Conservation (phyloP, 2,329 filamentous ascomycete species). For the Elsinoe perseae region DNA sequence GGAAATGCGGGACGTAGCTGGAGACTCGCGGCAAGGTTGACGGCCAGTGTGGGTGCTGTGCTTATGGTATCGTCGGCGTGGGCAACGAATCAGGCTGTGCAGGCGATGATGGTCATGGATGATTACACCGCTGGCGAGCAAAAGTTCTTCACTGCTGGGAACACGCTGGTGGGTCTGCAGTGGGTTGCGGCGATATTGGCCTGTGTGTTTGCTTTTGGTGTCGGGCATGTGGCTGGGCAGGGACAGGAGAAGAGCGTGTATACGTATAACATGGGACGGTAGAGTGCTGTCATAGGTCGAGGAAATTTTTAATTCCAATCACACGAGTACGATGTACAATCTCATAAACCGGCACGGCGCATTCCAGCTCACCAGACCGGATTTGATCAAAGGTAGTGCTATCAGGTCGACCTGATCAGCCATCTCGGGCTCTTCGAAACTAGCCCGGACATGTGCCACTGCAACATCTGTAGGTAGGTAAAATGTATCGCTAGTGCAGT, state of each 20-base stretch:
- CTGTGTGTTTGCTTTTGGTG: conserved; percentile 16
- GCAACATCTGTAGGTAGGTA: no score
- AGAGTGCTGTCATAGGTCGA: not conserved
- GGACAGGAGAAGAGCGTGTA: conserved; percentile 8
- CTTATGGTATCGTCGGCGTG: conserved; percentile 19
- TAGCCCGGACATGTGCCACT: no score
- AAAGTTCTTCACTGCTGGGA: conserved; percentile 12
- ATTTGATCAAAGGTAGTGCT: no score
- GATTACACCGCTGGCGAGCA: not conserved
- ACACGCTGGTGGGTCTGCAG: conserved; percentile 16
- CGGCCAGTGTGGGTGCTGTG: conserved; percentile 12
- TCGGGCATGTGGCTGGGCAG: not conserved
- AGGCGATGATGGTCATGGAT: conserved; percentile 14
- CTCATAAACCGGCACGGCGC: no score
- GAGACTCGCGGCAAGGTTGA: conserved; percentile 4
- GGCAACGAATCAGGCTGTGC: conserved; percentile 16
- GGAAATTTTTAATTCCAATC: not conserved
- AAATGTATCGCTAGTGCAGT: no score
- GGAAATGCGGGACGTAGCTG: conserved; percentile 10
- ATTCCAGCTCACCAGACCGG: no score
- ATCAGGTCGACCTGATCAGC: no score
- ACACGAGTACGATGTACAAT: no score
- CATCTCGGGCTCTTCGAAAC: no score
- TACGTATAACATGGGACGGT: conserved; percentile 11
- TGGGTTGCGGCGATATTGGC: conserved; percentile 18